Percentiles rank a stretch among this genome's conserved stretches.
Conservation (phyloP, 2,329 filamentous ascomycete species). For the Xylaria polymorpha region DNA sequence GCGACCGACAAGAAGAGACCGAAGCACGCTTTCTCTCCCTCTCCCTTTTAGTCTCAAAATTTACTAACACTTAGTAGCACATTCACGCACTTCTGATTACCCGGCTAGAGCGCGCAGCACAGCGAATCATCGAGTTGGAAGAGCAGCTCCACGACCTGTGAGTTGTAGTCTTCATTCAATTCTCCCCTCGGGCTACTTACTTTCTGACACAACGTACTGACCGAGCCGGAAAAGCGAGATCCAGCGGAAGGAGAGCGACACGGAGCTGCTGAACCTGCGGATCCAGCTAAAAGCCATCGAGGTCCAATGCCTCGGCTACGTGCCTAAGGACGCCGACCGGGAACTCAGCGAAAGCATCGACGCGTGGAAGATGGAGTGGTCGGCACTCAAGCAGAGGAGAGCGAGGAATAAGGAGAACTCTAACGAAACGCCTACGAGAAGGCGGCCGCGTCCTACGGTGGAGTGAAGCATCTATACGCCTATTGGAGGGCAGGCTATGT, state of each 20-base stretch:
- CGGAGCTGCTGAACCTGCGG: constrained; percentile 70
- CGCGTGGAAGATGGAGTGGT: constrained; percentile 72
- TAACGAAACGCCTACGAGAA: constrained; percentile 36
- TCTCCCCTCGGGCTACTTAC: too few species aligned
- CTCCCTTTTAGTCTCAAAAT: constrained; percentile 13
- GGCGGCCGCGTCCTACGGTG: background rate
- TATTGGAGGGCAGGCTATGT: background rate
- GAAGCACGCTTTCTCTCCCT: constrained; percentile 57
- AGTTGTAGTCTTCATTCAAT: constrained; percentile 43
- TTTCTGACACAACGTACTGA: constrained; percentile 33
- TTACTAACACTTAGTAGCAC: constrained; percentile 58
- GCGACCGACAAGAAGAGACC: constrained; percentile 68
- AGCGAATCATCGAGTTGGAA: constrained; percentile 70
- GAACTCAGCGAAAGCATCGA: constrained; percentile 69
- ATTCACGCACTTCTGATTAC: constrained; percentile 71
- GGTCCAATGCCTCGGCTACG: constrained; percentile 63
- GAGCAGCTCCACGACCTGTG: constrained; percentile 68
- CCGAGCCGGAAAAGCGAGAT: constrained; percentile 58
- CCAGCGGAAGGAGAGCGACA: constrained; percentile 66
- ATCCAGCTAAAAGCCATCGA: constrained; percentile 73
- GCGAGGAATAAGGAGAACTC: constrained; percentile 45
- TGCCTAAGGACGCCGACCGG: constrained; percentile 63
- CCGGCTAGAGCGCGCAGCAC: constrained; percentile 66
- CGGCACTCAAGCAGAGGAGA: constrained; percentile 61
- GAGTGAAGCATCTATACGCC: constrained; percentile 4